Conservation (phyloP, 768 basidiomycete genomes). For the Tubosaeta sp. region DNA sequence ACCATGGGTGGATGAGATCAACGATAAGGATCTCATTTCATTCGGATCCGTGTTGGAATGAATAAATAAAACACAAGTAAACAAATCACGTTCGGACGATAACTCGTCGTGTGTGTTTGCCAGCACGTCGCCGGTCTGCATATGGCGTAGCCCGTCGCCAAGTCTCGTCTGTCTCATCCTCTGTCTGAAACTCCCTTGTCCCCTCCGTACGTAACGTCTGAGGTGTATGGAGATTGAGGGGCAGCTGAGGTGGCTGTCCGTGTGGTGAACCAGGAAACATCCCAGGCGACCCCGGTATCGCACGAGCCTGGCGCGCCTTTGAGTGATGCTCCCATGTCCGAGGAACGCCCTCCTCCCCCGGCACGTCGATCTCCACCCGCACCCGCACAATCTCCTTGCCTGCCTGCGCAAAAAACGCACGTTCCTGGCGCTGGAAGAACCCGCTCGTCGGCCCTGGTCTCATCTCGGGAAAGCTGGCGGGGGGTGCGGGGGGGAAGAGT, state of each 20-base stretch:
- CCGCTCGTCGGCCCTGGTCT: slow-evolving; percentile 64
- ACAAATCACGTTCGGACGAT: slow-evolving; percentile 41
- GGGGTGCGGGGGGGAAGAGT: slow-evolving; percentile 71
- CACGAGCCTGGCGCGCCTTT: slow-evolving; percentile 28
- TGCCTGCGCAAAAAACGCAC: slow-evolving; percentile 75
- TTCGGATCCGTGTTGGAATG: no score
- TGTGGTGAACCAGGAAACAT: slow-evolving; percentile 29
- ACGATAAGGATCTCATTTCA: slow-evolving; percentile 7
- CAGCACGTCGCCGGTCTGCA: slow-evolving; percentile 69
- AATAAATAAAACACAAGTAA: no score
- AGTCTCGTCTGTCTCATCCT: slow-evolving; percentile 60
- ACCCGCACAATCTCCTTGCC: slow-evolving; percentile 76
- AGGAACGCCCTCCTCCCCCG: slow-evolving; percentile 17
- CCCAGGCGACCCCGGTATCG: slow-evolving; percentile 23
- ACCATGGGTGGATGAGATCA: slow-evolving; percentile 18
- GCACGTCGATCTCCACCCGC: slow-evolving; percentile 63
- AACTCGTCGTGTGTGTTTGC: slow-evolving; percentile 75
- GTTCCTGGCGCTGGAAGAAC: slow-evolving; percentile 72
- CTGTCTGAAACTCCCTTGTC: slow-evolving; percentile 28
- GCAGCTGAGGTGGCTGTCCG: slow-evolving; percentile 31
- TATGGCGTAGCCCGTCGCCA: slow-evolving; percentile 74
- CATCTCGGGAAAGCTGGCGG: slow-evolving; percentile 51
- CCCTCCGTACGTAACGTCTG: slow-evolving; percentile 40
- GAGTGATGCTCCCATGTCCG: slow-evolving; percentile 32
- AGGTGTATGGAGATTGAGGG: slow-evolving; percentile 30